These are phyloP conservation scores for Aristolochia fimbriata DNA, from an alignment of 164 flowering plant genomes.

Conservation along the genomic window DNA sequence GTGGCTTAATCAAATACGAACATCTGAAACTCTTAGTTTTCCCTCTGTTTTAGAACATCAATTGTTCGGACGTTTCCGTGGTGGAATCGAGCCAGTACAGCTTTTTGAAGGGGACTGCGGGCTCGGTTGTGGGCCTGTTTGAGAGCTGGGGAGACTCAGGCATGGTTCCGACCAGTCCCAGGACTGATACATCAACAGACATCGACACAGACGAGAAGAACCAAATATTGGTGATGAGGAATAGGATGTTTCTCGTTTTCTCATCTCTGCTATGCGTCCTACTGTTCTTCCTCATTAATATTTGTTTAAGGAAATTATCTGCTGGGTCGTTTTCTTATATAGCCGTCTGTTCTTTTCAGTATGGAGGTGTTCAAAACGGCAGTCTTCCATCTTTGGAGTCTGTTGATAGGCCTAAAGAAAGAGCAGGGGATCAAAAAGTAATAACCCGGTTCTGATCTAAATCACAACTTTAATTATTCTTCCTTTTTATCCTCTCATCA, in stretches of 20 bases:
- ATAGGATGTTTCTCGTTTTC: background rate
- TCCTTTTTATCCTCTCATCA: background rate
- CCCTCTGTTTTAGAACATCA: background rate
- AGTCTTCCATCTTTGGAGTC: constrained; percentile 39
- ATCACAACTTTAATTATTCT: background rate
- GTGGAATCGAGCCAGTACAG: background rate
- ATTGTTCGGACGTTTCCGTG: background rate
- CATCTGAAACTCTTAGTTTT: background rate
- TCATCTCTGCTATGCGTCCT: background rate
- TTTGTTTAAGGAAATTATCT: too few species aligned
- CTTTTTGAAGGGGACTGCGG: constrained; percentile 3
- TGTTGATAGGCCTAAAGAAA: constrained; percentile 39
- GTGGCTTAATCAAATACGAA: background rate
- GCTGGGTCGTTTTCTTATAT: background rate
- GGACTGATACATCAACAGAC: constrained; percentile 80
- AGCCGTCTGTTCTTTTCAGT: constrained; percentile 20
- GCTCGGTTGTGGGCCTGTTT: constrained; percentile 25
- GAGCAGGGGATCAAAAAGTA: constrained; percentile 71
- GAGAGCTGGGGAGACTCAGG: constrained; percentile 80
- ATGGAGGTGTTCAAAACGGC: constrained; percentile 33
- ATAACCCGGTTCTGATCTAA: background rate
- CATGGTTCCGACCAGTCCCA: constrained; percentile 61
- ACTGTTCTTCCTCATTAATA: too few species aligned
- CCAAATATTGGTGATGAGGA: constrained; percentile 25
- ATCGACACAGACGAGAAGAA: constrained; percentile 63